phyloP scores from a whole-genome alignment of 2,329 filamentous ascomycete genomes.

The Penicillium vulpinum region DNA sequence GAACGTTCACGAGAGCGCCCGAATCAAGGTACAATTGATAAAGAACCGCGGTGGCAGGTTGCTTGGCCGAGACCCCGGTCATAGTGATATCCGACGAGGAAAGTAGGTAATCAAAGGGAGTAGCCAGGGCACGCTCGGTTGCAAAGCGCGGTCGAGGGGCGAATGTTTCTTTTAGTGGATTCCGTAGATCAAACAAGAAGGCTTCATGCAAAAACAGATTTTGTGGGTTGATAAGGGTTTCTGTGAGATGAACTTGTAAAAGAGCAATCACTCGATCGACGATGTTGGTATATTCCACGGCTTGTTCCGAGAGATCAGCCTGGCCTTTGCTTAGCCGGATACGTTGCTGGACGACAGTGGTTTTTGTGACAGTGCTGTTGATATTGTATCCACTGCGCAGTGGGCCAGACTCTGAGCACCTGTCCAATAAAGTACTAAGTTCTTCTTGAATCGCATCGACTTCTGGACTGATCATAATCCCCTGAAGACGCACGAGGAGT shows the following conservation, averaged over 20 bases:
- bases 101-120: conserved; percentile 61
- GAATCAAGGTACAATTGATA: conserved; percentile 66
- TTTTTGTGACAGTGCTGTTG: conserved; percentile 57
- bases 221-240: conserved; percentile 51
- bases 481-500: conserved; percentile 42
- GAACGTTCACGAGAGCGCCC: conserved; percentile 60
- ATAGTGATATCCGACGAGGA: conserved; percentile 45
- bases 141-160: conserved; percentile 59
- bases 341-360: conserved; percentile 61
- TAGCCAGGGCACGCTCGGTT: conserved; percentile 60
- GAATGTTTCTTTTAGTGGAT: conserved; percentile 59
- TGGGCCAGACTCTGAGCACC: conserved; percentile 49
- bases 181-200: conserved; percentile 59
- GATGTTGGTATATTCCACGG: conserved; percentile 56
- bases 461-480: conserved; percentile 33
- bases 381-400: conserved; percentile 75
- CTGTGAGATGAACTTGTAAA: conserved; percentile 49
- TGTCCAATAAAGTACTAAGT: conserved; percentile 50
- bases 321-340: conserved; percentile 60
- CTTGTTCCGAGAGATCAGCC: conserved; percentile 54
- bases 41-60: conserved; percentile 60
- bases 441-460: conserved; percentile 48
- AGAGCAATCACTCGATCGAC: conserved; percentile 50
- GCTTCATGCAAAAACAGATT: conserved; percentile 57
- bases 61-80: conserved; percentile 49